Evolutionary conservation across 2,329 filamentous ascomycete genomes (phyloP), one percentile per base, ranked within the genome.

Genomic region (Tolypocladium pustulatum): DNA sequence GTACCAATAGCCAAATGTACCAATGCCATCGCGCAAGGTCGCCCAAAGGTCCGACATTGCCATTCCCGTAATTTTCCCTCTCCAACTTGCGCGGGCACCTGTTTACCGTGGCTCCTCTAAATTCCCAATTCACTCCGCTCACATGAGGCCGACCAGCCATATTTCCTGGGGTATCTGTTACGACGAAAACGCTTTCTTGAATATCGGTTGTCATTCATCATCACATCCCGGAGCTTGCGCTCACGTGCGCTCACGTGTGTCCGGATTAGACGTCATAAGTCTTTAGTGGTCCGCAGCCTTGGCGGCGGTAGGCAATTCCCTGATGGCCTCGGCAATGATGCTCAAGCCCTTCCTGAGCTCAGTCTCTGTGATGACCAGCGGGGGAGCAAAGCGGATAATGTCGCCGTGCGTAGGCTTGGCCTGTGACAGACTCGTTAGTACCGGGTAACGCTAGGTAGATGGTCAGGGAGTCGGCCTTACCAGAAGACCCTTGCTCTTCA

Each of bases 391-490:
- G 59, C 94, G 89, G 72, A 99, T 99, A 73, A 99, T 97, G 75
- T 97, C 97, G 70, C 96, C 88, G 75, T 99, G 94, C 8, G 94
- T 99, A 36, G 94, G 94, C 83, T 99, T 99, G 68, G 94, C 94
- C 91, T 96, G 72, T 41, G 40, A 12, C 10, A 15, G 13, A 36
- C 22, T 20, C 30, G 38, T 40, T 13, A 57, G 40, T 43, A 34
- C 12, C 25, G 10, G 38, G 49, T 27, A 3, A 5, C 2, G 17
- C 27, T 32, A 32, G 9, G 34, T 5, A 15, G 22, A 20, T 8
- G 25, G 10, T 13, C 1, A 20, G 27, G 25, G 34, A 13, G 20
- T 7, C 49, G 78, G 17, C 32, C 87, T 76, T 81, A 95, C 91
- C 82, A 99, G 73, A 59, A 99, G 78, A 60, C 94, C 94, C 82